Evolutionary conservation across 192 early-diverging fungal genomes (phyloP), one percentile per base, ranked within the genome.

Genomic region (Neocallimastix lanati): DNA sequence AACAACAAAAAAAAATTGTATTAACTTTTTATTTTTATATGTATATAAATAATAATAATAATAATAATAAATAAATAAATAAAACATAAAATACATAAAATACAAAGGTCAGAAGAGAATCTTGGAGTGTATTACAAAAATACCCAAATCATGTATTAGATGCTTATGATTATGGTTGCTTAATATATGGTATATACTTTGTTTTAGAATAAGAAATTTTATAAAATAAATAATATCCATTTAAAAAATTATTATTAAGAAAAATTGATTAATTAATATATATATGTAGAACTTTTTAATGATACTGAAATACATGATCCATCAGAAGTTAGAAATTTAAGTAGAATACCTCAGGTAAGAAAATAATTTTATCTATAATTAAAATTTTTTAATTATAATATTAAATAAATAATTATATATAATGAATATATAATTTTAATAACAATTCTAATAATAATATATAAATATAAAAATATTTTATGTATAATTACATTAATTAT

Each of bases 381-480:
- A n/a, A n/a, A n/a, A n/a, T n/a, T n/a, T n/a, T n/a, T n/a, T n/a
- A n/a, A n/a, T n/a, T n/a, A n/a, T n/a, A n/a, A n/a, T n/a, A n/a
- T n/a, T n/a, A n/a, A n/a, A n/a, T n/a, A n/a, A n/a, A n/a, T n/a
- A n/a, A n/a, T n/a, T n/a, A n/a, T n/a, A n/a, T n/a, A n/a, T n/a
- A n/a, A n/a, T n/a, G n/a, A n/a, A 84, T 85, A 82, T 78, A 85
- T 29, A 86, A 85, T 0, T 85, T 86, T 80, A 25, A 84, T 28
- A 76, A 83, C 28, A 35, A 79, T 29, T 33, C 3, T 83, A 86
- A 76, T 76, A 78, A 28, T 88, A 81, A 84, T n/a, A n/a, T n/a
- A n/a, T n/a, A n/a, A n/a, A n/a, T n/a, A n/a, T n/a, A n/a, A n/a
- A n/a, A n/a, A n/a, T n/a, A n/a, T n/a, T n/a, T n/a, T n/a, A n/a